Conservation (phyloP, 768 basidiomycete genomes). For the Termitomyces eurrhizus region DNA sequence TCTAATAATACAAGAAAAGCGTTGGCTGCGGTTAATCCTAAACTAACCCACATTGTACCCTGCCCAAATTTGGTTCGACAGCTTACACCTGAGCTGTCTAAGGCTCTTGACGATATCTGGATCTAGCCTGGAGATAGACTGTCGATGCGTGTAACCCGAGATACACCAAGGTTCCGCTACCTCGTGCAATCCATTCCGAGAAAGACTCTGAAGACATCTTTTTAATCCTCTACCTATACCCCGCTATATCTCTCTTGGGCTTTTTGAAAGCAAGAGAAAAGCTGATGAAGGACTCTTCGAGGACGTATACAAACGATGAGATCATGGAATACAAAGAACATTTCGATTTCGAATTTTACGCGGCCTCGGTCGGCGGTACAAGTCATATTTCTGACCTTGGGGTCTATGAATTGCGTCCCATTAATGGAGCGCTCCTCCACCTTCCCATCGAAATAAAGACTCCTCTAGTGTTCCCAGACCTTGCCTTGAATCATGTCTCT, state of each 20-base stretch:
- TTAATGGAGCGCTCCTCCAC: not conserved
- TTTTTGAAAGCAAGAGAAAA: not conserved
- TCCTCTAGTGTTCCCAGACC: not conserved
- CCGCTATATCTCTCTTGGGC: not conserved
- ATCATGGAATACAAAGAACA: not conserved
- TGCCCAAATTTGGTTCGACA: not conserved
- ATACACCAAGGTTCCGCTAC: not conserved
- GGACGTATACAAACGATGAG: not conserved
- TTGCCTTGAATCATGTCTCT: not conserved
- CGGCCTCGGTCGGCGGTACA: not conserved
- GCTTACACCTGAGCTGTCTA: not conserved
- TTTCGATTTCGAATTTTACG: not conserved
- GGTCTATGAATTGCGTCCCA: not conserved
- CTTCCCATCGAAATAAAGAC: not conserved
- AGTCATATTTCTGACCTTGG: not conserved
- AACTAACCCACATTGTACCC: not conserved
- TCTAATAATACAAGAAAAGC: not conserved
- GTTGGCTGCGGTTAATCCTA: not conserved
- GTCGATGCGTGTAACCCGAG: not conserved
- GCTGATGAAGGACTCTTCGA: not conserved
- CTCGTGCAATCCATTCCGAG: not conserved
- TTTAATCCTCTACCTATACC: not conserved
- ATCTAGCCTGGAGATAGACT: not conserved
- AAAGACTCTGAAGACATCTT: not conserved
- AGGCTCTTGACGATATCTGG: not conserved